A percentile compares a stretch with the other conserved stretches of the same genome.
These are phyloP conservation scores for Microbotryum violaceum DNA, from an alignment of 1,284 basidiomycete species.

Conservation along the genomic window DNA sequence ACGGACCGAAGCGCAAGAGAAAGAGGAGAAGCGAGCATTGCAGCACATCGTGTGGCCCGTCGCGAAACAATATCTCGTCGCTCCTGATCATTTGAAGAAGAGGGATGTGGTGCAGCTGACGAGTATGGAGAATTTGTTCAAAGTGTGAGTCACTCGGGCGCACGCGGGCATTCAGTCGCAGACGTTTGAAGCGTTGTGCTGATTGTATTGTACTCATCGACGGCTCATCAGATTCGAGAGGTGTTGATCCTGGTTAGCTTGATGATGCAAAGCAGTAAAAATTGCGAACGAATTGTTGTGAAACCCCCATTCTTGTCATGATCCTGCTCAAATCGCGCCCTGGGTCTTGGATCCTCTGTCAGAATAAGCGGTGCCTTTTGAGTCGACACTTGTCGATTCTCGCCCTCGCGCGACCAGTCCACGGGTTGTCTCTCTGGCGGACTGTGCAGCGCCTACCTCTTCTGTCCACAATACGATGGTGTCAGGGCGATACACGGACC, in stretches of 20 bases:
- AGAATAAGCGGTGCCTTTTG: no score
- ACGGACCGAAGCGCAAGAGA: constrained; percentile 10
- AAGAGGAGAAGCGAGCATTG: constrained; percentile 63
- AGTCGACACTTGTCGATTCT: no score
- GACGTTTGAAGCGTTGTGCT: not conserved
- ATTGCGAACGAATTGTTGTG: no score
- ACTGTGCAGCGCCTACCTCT: not conserved
- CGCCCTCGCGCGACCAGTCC: constrained; percentile 7
- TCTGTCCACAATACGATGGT: not conserved
- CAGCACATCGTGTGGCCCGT: constrained; percentile 80
- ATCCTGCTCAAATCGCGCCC: no score
- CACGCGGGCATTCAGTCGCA: not conserved
- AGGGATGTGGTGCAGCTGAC: constrained; percentile 76
- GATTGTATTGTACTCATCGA: not conserved
- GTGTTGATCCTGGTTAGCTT: not conserved
- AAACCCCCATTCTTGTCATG: no score
- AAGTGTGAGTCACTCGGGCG: constrained; percentile 52
- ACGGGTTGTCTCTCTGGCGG: not conserved
- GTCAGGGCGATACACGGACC: not conserved
- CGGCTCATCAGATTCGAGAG: constrained; percentile 8
- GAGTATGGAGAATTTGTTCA: constrained; percentile 76
- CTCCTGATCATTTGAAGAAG: constrained; percentile 62
- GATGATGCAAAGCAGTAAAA: no score
- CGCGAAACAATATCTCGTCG: constrained; percentile 61
- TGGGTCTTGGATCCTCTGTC: no score